Base-by-base conservation (phyloP, 139 green algal genomes). In the Edaphochlamys debaryana region DNA sequence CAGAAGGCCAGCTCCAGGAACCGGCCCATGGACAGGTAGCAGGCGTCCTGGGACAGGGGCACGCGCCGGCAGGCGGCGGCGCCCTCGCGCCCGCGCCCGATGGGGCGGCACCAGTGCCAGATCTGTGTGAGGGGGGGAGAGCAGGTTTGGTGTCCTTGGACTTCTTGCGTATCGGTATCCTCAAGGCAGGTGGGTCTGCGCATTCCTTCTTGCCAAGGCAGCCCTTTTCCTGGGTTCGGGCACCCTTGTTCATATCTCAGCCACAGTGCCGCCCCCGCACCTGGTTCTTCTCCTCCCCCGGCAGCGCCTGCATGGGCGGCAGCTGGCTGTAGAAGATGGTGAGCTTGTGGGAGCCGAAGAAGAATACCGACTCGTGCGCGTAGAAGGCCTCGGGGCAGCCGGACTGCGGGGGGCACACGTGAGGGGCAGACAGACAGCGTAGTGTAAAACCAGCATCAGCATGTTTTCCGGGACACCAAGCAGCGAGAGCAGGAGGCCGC, bases 71-170 rank as follows among this genome's bases (percentile, higher is more conserved):
- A 77, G 4, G 62, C 22, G 15, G 30, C 29, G 42, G 42, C 17
- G n/a, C 48, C 32, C 13, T 86, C 83, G 27, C 77, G 38, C 2
- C 81, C 71, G 20, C 68, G 58, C 0, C 91, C 91, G 74, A 93
- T 93, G 32, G 94, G 94, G 23, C 94, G 90, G 45, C 90, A 69
- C 95, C 95, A 98, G 78, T 96, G 84, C 94, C 94, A 98, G 42
- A 98, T 76, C 48, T 88, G 83, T 27, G 22, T 22, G 13, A 19
- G 7, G 70, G 27, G 37, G 32, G 42, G 8, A 11, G 42, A 63
- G 40, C n/a, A n/a, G n/a, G n/a, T n/a, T n/a, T n/a, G n/a, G n/a
- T 4, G 45, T n/a, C n/a, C n/a, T n/a, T n/a, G n/a, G n/a, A n/a
- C n/a, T n/a, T n/a, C n/a, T n/a, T n/a, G n/a, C n/a, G n/a, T n/a